Conservation (phyloP, 31 red algal genomes). For the Odonthalia washingtoniensis region DNA sequence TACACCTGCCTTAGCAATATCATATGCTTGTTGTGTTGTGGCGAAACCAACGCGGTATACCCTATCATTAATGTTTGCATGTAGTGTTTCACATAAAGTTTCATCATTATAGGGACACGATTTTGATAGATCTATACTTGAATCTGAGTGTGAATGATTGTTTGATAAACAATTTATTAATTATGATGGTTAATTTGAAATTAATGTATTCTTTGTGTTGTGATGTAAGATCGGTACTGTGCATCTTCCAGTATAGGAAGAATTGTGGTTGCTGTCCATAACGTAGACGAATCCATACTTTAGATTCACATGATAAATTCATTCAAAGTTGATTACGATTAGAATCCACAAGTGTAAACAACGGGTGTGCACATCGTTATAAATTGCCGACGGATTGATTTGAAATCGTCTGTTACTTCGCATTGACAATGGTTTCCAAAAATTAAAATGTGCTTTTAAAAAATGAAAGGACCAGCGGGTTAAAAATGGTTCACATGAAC, state of each 20-base stretch:
- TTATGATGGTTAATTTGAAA: slow-evolving; percentile 88
- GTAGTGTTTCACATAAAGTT: slow-evolving; percentile 35
- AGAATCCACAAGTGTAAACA: no score
- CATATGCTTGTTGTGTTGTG: slow-evolving; percentile 84
- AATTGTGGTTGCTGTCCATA: no score
- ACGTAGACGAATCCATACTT: no score
- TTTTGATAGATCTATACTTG: slow-evolving; percentile 2
- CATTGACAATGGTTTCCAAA: no score
- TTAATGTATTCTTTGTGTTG: slow-evolving; percentile 29
- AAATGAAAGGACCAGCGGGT: no score
- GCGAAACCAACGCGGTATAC: slow-evolving; percentile 98
- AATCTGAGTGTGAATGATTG: slow-evolving; percentile 28
- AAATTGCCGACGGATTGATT: no score
- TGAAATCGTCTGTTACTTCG: no score
- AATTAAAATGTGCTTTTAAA: no score
- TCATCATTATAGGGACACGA: slow-evolving; percentile 21
- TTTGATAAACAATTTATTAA: slow-evolving; percentile 70
- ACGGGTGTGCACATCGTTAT: no score
- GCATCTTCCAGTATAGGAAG: slow-evolving; percentile 67
- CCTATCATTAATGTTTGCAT: slow-evolving; percentile 79
- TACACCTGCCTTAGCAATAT: slow-evolving; percentile 59
- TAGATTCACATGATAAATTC: no score
- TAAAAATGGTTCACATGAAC: no score
- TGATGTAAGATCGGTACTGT: slow-evolving; percentile 86
- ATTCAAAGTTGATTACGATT: no score